Base-by-base conservation (phyloP, 352 stramenopile genomes). In the Thalassiosira exigua region DNA sequence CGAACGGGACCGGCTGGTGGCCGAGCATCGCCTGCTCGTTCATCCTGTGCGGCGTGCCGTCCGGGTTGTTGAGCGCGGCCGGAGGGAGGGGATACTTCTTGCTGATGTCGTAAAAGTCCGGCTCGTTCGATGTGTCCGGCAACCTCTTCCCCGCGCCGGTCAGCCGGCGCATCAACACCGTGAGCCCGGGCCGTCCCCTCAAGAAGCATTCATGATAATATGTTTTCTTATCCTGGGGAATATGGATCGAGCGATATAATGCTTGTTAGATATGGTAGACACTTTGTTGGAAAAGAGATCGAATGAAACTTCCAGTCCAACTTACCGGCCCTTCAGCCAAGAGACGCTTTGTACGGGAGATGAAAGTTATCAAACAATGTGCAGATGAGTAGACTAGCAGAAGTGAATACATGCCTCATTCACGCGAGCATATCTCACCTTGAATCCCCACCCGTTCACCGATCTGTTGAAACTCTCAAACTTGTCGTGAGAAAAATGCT, bases 391-490 rank as follows among this genome's bases (percentile, higher is more conserved):
- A 7, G 36, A 44, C 7, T n/a, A 56, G 12, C 12, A 56, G n/a
- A 21, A 9, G 46, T 56, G 46, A 56, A 21, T 26, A 56, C 14
- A 56, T 12, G 12, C 14, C n/a, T 12, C 4, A 42, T 64, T 48
- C 14, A 42, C 19, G 50, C 22, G n/a, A 67, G 32, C 19, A 29
- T 42, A 29, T 12, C 56, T 24, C 51, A 83, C 75, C 75, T 83
- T 83, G 60, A 83, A 83, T 21, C 75, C 75, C 75, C 75, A 83
- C 32, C 65, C 60, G 44, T 83, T 83, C 19, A 83, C 75, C 21
- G 64, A 69, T 64, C 75, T 70, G 60, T 74, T 78, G 33, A 83
- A 83, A 53, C 67, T 83, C n/a, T 83, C 68, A 33, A 83, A 77
- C 27, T 78, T 75, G 4, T 39, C 22, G 36, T 70, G 52, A 11